These are phyloP conservation scores for Pistacia integerrima DNA, from an alignment of 345 rosid species.

Conservation along the genomic window DNA sequence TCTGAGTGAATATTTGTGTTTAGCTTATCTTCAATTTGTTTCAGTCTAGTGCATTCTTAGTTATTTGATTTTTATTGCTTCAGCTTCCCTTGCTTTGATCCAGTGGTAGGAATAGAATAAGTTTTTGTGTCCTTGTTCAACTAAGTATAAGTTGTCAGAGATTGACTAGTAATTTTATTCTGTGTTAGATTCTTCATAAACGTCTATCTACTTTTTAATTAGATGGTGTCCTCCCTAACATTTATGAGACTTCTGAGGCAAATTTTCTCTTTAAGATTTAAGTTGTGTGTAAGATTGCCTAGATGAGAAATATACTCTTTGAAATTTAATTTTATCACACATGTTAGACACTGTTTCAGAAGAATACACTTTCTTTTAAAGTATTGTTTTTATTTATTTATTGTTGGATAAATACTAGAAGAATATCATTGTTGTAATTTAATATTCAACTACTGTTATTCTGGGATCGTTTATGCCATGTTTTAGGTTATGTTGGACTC, in stretches of 20 bases:
- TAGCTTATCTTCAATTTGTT: not conserved
- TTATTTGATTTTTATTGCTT: not conserved
- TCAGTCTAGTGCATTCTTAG: not conserved
- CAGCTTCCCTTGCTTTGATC: slow-evolving; percentile 4
- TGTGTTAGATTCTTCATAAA: not conserved
- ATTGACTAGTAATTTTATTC: not conserved
- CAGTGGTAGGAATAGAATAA: not conserved
- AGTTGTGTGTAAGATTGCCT: not conserved
- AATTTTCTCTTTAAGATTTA: not conserved
- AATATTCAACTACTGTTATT: not conserved
- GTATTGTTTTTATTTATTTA: not conserved
- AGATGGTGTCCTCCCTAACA: not conserved
- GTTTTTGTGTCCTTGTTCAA: not conserved
- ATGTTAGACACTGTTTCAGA: not conserved
- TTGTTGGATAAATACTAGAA: not conserved
- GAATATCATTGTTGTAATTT: not conserved
- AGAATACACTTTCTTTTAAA: not conserved
- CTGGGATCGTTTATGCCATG: not conserved
- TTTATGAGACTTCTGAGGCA: not conserved
- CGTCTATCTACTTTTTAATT: not conserved
- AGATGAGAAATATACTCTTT: not conserved
- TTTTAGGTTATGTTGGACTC: not conserved
- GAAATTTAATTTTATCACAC: not conserved
- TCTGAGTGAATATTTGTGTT: not conserved
- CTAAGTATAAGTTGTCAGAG: not conserved